Base-by-base conservation (phyloP, 2,329 filamentous ascomycete genomes). In the Albophoma yamanashiensis region DNA sequence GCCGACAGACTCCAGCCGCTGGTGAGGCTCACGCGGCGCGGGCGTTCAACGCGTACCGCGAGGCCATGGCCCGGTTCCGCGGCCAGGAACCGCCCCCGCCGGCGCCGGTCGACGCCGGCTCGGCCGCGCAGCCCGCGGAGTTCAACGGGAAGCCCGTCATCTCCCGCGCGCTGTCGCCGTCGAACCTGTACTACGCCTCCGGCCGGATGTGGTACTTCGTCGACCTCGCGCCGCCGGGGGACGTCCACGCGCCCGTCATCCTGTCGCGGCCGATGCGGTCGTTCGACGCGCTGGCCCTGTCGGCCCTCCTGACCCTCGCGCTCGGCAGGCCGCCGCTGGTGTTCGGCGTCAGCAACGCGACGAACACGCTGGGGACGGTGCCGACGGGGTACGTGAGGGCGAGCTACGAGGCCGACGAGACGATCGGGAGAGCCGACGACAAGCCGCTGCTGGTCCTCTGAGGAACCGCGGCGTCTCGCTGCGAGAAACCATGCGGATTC, bases 161-260 rank as follows among this genome's bases (percentile, higher is more conserved):
- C 14, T 64, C 63, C 20, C 62, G 62, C 40, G 63, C 63, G 15
- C 43, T 64, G 53, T 22, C 63, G 14, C 63, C 63, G 36, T 60
- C 62, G 4, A 64, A 64, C 50, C 55, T 64, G 43, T 64, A 63
- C 57, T 58, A 61, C 15, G 63, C 63, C 20, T 60, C 62, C 27
- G 57, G 52, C 25, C 57, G 63, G n/a, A 64, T 64, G 63, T 64
- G 63, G 63, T 64, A 64, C 43, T 63, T 64, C 56, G 59, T 64
- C n/a, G 63, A 64, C 58, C 58, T 64, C 45, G 45, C 59, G 22
- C 58, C 58, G 15, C 58, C 59, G 17, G 59, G 50, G 0, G 55
- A 56, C 7, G 2, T 59, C 12, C 31, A 38, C 39, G 36, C 47
- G 42, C 58, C 50, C 17, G 45, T 58, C 12, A 55, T 62, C 38